Conservation (phyloP, 2,329 filamentous ascomycete genomes). For the Septoria petroselini region DNA sequence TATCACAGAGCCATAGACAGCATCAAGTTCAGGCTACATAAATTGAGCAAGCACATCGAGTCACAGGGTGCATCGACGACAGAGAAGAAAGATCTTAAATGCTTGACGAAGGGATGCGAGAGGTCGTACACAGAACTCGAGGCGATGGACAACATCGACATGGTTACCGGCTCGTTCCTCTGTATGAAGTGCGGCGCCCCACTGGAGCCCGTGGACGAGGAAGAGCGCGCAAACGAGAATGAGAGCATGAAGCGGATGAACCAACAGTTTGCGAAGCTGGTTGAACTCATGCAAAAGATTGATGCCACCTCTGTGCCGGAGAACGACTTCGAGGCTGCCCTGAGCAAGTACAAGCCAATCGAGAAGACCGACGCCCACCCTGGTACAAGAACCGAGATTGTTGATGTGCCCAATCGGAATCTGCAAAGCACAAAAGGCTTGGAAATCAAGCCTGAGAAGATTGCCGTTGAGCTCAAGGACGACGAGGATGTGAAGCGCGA, state of each 20-base stretch:
- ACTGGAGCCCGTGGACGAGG: conserved; percentile 60
- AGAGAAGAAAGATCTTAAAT: conserved; percentile 91
- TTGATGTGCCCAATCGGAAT: conserved; percentile 36
- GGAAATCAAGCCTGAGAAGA: conserved; percentile 37
- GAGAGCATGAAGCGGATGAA: conserved; percentile 73
- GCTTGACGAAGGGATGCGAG: conserved; percentile 65
- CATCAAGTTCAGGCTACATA: conserved; percentile 90
- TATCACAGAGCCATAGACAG: conserved; percentile 92
- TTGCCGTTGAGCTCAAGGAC: conserved; percentile 37
- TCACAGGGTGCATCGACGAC: conserved; percentile 70
- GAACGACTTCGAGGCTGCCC: conserved; percentile 68
- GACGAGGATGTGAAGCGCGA: conserved; percentile 38
- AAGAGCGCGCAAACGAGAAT: conserved; percentile 53
- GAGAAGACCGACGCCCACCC: conserved; percentile 66
- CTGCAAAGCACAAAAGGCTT: conserved; percentile 37
- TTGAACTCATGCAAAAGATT: conserved; percentile 71
- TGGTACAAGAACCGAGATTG: conserved; percentile 44
- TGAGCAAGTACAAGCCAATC: conserved; percentile 62
- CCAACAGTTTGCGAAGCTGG: conserved; percentile 74
- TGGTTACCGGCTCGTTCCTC: conserved; percentile 58
- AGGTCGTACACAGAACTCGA: conserved; percentile 88
- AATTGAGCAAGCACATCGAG: conserved; percentile 84
- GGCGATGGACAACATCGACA: conserved; percentile 72
- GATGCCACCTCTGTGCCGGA: conserved; percentile 70
- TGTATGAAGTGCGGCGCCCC: conserved; percentile 73